Evolutionary conservation across 257 asterid genomes (phyloP), one percentile per base, ranked within the genome.

Genomic region (Craterostigma plantagineum): DNA sequence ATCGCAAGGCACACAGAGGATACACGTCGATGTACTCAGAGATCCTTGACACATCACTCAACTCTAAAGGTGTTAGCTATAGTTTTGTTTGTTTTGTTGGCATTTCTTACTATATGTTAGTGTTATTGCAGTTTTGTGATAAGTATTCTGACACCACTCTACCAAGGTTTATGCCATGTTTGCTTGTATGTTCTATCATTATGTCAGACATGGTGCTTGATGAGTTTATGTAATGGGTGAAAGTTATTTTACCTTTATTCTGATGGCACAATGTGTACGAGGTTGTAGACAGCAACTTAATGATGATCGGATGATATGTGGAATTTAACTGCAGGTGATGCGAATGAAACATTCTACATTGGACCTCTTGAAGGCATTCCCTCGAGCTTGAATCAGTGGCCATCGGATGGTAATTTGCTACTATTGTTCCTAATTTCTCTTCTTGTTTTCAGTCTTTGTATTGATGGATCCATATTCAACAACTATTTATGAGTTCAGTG

Each of bases 311-410:
- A 23, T 23, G 30, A 23, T 23, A 23, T 23, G 30, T 23, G 30
- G 30, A 23, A 2, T 23, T 6, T 23, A 23, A 38, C 35, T 49
- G 47, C 58, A 71, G 85, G 85, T 33, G 85, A 75, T 51, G 63
- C 70, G 7, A 75, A 71, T 52, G 80, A 75, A 55, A 60, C 64
- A 64, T 71, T 75, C 65, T 50, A 68, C 18, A 49, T 75, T 47
- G 80, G 85, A 18, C 56, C 80, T 49, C 55, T 58, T 45, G 70
- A 67, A 42, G 66, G 46, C 17, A 35, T 7, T 10, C 10, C 51
- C 4, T 41, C 51, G 46, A 11, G 42, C 48, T 52, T 64, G 55
- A 75, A 75, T 59, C 85, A 75, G 56, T 75, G 85, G 80, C 77
- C 85, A 33, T 36, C 66, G 48, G 64, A 69, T 44, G 85, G 79